Evolutionary conservation across 2,329 filamentous ascomycete genomes (phyloP), one percentile per base, ranked within the genome.

Genomic region (Neofusicoccum laricinum): DNA sequence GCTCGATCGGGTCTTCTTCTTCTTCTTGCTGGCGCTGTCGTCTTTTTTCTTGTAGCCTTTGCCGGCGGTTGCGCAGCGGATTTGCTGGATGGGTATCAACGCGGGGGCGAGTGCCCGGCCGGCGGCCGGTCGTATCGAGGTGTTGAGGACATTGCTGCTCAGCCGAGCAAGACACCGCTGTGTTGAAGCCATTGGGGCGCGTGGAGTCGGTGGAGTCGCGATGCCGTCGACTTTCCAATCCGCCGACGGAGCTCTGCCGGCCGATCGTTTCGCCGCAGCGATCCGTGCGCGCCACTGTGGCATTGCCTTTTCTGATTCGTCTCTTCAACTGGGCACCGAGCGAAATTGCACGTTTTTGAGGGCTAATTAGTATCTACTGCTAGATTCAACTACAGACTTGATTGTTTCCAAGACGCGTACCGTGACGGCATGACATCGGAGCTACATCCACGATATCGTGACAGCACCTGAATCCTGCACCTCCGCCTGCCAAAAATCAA

Each of bases 1-100:
- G 36, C 87, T 85, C 68, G 85, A 86, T 67, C 85, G 86, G 11
- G 85, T 82, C 78, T 91, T 92, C 73, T 86, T 85, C 61, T 83
- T 78, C 70, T 84, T 81, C 77, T 84, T 88, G 19, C 41, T n/a
- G 61, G 66, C 32, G 69, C 67, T 65, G 72, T 72, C 67, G 14
- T 81, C 80, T 73, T 79, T 80, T 19, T 75, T 72, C 65, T 75
- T 75, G 70, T 77, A 77, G 50, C 51, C 49, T 67, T 78, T 79
- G 49, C 72, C 69, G 21, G 76, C 73, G 68, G 79, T 79, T 30
- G 40, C 58, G 53, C 38, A 57, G 68, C 79, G 78, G 66, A 78
- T 68, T 63, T 78, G 73, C 66, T 77, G 76, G 67, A 72, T 69
- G 46, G 73, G 68, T 65, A 74, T 66, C 30, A 57, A 15, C 4